phyloP scores from a whole-genome alignment of 345 rosid species.

The Corchorus capsularis region DNA sequence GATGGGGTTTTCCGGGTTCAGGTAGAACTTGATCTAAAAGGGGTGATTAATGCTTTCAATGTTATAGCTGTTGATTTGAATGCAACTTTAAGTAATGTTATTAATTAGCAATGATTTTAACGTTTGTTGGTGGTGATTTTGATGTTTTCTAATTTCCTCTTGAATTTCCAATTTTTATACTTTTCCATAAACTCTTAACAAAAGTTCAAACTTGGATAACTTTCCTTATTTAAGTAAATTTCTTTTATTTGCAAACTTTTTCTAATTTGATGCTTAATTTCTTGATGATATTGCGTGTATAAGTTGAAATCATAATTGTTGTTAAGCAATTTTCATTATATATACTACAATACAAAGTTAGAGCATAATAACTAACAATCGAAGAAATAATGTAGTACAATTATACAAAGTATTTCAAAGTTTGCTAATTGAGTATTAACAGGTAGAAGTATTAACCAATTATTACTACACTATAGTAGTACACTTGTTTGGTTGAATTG shows the following conservation, averaged over 20 bases:
- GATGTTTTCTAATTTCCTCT: not conserved
- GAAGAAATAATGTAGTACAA: no score
- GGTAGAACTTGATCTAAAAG: not conserved
- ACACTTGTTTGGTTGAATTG: no score
- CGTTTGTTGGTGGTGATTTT: not conserved
- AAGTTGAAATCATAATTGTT: not conserved
- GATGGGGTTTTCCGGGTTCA: not conserved
- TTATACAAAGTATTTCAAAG: no score
- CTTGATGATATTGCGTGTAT: not conserved
- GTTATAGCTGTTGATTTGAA: not conserved
- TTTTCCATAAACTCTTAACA: not conserved
- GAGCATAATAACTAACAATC: no score
- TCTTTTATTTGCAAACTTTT: not conserved
- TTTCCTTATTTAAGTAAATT: not conserved
- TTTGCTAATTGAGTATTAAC: no score
- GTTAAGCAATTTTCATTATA: no score
- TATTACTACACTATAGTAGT: no score
- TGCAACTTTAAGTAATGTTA: constrained; percentile 8
- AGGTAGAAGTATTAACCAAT: no score
- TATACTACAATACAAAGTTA: no score
- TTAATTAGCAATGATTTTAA: not conserved
- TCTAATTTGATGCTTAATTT: not conserved
- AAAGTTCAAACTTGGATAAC: not conserved
- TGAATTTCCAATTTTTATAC: not conserved
- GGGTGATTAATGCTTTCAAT: not conserved